These are phyloP conservation scores for Cutaneotrichosporon spelunceum DNA, from an alignment of 1,284 basidiomycete genomes.

Conservation along the genomic window DNA sequence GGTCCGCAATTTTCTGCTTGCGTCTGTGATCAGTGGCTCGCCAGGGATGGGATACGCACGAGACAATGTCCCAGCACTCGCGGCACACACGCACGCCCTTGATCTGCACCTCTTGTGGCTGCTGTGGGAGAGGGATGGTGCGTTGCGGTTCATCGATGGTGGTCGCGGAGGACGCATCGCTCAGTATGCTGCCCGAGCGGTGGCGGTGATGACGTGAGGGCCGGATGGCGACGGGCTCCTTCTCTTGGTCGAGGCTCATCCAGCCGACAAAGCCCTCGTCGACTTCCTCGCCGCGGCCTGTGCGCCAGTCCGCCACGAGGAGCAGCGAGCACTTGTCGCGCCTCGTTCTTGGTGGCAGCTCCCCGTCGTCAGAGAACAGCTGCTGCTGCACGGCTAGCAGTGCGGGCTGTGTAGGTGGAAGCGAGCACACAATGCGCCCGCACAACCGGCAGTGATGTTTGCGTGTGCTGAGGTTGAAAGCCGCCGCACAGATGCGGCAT, in stretches of 20 bases:
- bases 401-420: constrained; percentile 64
- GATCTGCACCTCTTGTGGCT: constrained; percentile 66
- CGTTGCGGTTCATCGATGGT: constrained; percentile 24
- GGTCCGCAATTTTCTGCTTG: constrained; percentile 73
- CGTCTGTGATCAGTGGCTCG: constrained; percentile 59
- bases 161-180: constrained; percentile 9
- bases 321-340: constrained; percentile 68
- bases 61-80: constrained; percentile 70
- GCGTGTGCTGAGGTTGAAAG: constrained; percentile 84
- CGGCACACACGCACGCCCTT: constrained; percentile 80
- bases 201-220: neutral
- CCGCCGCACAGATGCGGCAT: constrained; percentile 80
- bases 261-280: constrained; percentile 76
- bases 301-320: constrained; percentile 72
- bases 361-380: constrained; percentile 39
- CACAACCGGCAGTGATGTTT: constrained; percentile 97
- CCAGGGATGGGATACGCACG: constrained; percentile 45
- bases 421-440: constrained; percentile 85
- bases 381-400: constrained; percentile 53
- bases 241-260: constrained; percentile 39
- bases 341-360: constrained; percentile 55
- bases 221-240: constrained; percentile 1
- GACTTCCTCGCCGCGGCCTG: constrained; percentile 74
- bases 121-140: constrained; percentile 36
- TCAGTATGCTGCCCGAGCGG: neutral